phyloP scores from a whole-genome alignment of 768 basidiomycete species.

The Pulveroboletus sp. region DNA sequence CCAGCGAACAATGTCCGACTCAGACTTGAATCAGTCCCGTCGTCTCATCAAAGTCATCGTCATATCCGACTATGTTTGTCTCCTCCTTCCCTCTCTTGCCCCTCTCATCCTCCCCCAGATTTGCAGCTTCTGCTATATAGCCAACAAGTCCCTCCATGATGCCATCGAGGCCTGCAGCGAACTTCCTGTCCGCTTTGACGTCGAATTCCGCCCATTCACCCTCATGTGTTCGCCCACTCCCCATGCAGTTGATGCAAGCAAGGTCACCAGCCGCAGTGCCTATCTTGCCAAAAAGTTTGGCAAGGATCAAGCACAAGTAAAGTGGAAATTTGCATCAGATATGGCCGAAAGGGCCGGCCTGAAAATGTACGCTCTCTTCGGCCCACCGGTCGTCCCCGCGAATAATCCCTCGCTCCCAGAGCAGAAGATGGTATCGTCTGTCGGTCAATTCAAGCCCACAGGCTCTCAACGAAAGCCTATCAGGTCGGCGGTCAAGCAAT shows the following conservation, averaged over 20 bases:
- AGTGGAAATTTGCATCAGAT: constrained; percentile 23
- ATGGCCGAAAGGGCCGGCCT: constrained; percentile 29
- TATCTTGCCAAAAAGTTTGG: constrained; percentile 27
- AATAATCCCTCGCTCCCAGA: constrained; percentile 18
- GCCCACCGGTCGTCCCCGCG: not conserved
- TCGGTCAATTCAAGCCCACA: constrained; percentile 39
- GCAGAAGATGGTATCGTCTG: constrained; percentile 36
- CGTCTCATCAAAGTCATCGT: constrained; percentile 30
- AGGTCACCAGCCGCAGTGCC: constrained; percentile 17
- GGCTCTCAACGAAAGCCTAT: constrained; percentile 42
- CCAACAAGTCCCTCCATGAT: constrained; percentile 32
- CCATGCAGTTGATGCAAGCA: constrained; percentile 16
- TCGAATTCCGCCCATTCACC: constrained; percentile 34
- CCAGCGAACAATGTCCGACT: constrained; percentile 17
- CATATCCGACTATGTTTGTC: constrained; percentile 33
- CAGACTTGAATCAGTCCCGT: constrained; percentile 6
- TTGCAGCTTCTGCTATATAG: constrained; percentile 38
- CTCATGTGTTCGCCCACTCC: constrained; percentile 23
- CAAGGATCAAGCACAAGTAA: constrained; percentile 23
- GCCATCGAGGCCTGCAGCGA: constrained; percentile 34
- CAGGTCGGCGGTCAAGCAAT: constrained; percentile 36
- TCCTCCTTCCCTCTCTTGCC: not conserved
- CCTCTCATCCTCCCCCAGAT: constrained; percentile 20
- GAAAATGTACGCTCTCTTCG: constrained; percentile 18
- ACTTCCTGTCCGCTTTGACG: constrained; percentile 32